phyloP scores from a whole-genome alignment of 768 basidiomycete species.

The Rhodocollybia butyracea region DNA sequence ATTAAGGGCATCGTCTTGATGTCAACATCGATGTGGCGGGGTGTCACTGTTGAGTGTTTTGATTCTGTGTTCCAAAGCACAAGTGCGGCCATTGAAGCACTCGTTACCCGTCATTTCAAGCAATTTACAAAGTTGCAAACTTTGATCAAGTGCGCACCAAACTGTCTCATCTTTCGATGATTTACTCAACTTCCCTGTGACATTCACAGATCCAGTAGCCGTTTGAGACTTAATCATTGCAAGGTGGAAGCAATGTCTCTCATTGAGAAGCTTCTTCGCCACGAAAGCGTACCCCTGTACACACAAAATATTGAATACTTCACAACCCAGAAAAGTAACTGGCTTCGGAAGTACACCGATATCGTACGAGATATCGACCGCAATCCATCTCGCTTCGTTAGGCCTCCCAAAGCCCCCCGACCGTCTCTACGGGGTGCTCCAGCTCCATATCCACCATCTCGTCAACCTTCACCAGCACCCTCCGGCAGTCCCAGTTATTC shows the following conservation, averaged over 20 bases:
- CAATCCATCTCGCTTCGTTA: not conserved
- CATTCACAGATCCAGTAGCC: not conserved
- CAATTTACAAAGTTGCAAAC: constrained; percentile 25
- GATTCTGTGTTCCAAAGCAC: constrained; percentile 17
- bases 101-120: constrained; percentile 25
- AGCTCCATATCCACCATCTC: not conserved
- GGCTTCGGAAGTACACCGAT: constrained; percentile 20
- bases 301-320: constrained; percentile 31
- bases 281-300: constrained; percentile 37
- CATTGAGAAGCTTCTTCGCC: constrained; percentile 28
- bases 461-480: not conserved
- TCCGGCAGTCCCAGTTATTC: not conserved
- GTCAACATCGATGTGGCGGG: constrained; percentile 26
- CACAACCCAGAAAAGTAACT: constrained; percentile 15
- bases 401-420: not conserved
- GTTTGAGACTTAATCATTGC: constrained; percentile 10
- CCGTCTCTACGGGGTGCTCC: not conserved
- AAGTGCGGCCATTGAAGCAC: constrained; percentile 13
- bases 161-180: not conserved
- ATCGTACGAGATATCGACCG: not conserved
- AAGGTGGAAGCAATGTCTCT: constrained; percentile 18
- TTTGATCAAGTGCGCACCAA: constrained; percentile 21
- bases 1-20: constrained; percentile 23
- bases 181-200: not conserved
- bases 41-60: constrained; percentile 27